Conservation (phyloP, 257 asterid species). For the Solanum dulcamara region DNA sequence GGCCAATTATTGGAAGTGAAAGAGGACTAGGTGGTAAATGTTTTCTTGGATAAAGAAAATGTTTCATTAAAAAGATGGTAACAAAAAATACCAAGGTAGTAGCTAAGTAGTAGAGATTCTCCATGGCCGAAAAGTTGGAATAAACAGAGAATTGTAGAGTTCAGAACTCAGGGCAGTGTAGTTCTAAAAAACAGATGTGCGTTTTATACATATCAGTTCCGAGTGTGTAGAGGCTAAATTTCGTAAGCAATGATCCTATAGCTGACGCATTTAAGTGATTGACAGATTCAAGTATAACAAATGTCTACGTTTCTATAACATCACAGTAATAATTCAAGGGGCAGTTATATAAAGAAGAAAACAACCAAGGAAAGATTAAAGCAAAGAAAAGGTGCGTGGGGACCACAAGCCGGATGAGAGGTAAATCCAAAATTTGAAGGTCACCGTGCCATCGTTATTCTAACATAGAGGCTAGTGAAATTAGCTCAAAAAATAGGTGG, state of each 20-base stretch:
- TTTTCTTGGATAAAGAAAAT: background rate
- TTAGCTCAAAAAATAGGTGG: too few relatives aligned
- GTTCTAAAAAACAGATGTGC: background rate
- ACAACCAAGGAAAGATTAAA: background rate
- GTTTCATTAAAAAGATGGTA: background rate
- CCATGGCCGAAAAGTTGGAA: background rate
- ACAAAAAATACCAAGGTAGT: background rate
- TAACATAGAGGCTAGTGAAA: background rate
- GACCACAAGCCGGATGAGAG: background rate
- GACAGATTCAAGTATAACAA: background rate
- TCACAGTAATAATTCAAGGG: background rate
- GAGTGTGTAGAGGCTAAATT: background rate
- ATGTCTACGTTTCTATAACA: background rate
- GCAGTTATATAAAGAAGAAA: background rate
- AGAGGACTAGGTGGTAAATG: slow-evolving; percentile 34
- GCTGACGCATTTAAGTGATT: background rate
- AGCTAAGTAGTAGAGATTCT: background rate
- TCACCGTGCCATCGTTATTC: background rate
- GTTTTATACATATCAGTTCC: background rate
- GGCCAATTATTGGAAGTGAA: slow-evolving; percentile 45
- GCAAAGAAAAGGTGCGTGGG: background rate
- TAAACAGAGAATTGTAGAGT: background rate
- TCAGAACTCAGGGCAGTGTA: background rate
- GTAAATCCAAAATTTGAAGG: background rate
- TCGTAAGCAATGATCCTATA: background rate